Conservation (phyloP, 1,284 basidiomycete genomes). For the Fereydounia khargensis region DNA sequence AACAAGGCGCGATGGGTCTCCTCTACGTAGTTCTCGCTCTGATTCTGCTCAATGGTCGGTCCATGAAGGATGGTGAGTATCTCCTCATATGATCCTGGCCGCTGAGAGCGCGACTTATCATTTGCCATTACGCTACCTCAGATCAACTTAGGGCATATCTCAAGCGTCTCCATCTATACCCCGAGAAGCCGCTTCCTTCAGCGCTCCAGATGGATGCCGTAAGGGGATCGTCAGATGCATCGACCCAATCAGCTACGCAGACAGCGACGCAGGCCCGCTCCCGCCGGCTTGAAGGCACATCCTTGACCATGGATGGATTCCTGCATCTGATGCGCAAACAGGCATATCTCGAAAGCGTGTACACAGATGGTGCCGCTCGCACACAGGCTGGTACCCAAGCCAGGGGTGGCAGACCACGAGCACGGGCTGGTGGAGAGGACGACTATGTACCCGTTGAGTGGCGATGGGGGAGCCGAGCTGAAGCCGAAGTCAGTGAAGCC, state of each 20-base stretch:
- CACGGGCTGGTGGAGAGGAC: conserved; percentile 1
- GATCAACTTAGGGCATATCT: conserved; percentile 20
- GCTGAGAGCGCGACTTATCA: neutral
- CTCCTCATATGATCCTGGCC: neutral
- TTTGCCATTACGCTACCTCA: neutral
- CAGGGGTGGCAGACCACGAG: conserved; percentile 11
- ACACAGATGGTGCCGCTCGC: conserved; percentile 14
- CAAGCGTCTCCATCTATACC: conserved; percentile 13
- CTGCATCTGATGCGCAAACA: conserved; percentile 34
- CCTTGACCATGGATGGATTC: conserved; percentile 31
- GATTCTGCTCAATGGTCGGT: conserved; percentile 54
- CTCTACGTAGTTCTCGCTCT: conserved; percentile 51
- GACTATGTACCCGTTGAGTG: conserved; percentile 48
- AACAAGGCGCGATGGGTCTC: conserved; percentile 48
- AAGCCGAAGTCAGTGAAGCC: conserved; percentile 51
- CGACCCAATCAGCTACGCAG: neutral
- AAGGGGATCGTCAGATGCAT: too few species aligned
- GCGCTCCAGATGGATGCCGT: too few species aligned
- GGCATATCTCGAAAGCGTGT: conserved; percentile 48
- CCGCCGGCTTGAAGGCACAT: conserved; percentile 7
- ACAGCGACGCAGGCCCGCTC: conserved; percentile 17
- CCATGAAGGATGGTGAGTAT: conserved; percentile 49
- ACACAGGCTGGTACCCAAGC: too few species aligned
- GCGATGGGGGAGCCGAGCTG: conserved; percentile 54
- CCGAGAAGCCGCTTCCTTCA: conserved; percentile 12